Evolutionary conservation across 495 filamentous ascomycete species (phyloP), one percentile per base, ranked within the genome.

Genomic region (Penicillium antarcticum): DNA sequence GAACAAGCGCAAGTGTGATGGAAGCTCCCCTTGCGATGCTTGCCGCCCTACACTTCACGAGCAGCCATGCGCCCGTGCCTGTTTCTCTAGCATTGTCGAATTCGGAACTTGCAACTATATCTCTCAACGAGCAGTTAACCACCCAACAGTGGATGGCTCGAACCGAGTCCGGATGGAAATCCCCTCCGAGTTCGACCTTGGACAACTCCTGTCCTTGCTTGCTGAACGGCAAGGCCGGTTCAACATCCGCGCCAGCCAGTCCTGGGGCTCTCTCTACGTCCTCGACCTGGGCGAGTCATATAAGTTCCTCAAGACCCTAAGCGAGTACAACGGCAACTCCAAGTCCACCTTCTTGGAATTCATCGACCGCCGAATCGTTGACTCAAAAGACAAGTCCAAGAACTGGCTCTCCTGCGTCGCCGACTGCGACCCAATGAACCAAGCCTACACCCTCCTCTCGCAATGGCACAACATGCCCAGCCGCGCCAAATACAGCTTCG

Each of bases 381-480:
- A 76, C 44, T 75, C 75, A 10, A 75, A 75, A 33, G 73, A 77
- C 52, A 76, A 75, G 45, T 74, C 70, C 0, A 74, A 73, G 56
- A 73, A 77, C 37, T 77, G 74, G 74, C 48, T 78, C 39, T 68
- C 66, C 14, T 77, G 75, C 41, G 62, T 78, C 19, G 70, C 67
- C 42, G 72, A 77, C 37, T 72, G 71, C 33, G 72, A 78, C 36
- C 72, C 69, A 40, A 72, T 70, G 65, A 68, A 63, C 33, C 69
- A 73, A 47, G 68, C 66, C 36, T 71, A 71, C 47, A 63, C 73
- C 37, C 57, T 73, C 4, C 73, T 76, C 11, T 75, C 73, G 11
- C 66, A 66, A 44, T 77, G 74, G 74, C 77, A 77, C 56, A 76
- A 76, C 56, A 79, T 79, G 75, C 75, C 75, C 10, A 77, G 74